Evolutionary conservation across 768 basidiomycete species (phyloP).

Genomic region (Tephrocybe sp.): DNA sequence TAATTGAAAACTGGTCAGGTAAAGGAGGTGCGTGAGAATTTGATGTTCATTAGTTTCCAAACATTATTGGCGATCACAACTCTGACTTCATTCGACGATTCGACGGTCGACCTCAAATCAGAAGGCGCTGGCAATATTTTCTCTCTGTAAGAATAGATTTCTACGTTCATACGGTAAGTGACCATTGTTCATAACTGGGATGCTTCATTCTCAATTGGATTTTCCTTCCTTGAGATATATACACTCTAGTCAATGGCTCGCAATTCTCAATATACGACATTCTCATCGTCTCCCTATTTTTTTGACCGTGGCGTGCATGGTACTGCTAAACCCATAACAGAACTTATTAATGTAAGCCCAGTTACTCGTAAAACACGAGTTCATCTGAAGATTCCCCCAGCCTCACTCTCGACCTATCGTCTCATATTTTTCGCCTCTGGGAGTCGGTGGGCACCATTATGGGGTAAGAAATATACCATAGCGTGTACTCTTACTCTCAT

Average conservation of each 20-base stretch:
- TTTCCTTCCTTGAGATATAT: neutral
- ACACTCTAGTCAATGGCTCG: constrained; percentile 31
- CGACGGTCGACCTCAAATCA: too few relatives aligned
- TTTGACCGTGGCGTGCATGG: constrained; percentile 71
- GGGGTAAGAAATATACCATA: constrained; percentile 55
- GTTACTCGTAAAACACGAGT: neutral
- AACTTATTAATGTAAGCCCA: constrained; percentile 65
- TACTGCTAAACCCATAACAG: constrained; percentile 75
- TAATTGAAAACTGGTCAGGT: neutral
- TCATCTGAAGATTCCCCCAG: constrained; percentile 24
- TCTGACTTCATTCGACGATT: too few relatives aligned
- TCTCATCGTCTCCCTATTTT: constrained; percentile 74
- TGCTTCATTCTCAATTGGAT: too few relatives aligned
- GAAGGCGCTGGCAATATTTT: too few relatives aligned
- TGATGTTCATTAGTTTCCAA: neutral
- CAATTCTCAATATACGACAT: constrained; percentile 51
- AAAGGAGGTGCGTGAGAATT: neutral
- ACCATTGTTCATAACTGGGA: too few relatives aligned
- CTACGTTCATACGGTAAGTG: too few relatives aligned
- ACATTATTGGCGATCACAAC: too few relatives aligned
- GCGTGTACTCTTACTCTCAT: too few relatives aligned
- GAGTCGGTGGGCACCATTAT: constrained; percentile 94
- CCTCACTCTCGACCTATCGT: constrained; percentile 87
- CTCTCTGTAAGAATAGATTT: too few relatives aligned
- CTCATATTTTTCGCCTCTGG: constrained; percentile 94